Percentiles rank a stretch among this genome's conserved stretches.
phyloP scores from a whole-genome alignment of 768 basidiomycete species.

The Pisolithus microcarpus region DNA sequence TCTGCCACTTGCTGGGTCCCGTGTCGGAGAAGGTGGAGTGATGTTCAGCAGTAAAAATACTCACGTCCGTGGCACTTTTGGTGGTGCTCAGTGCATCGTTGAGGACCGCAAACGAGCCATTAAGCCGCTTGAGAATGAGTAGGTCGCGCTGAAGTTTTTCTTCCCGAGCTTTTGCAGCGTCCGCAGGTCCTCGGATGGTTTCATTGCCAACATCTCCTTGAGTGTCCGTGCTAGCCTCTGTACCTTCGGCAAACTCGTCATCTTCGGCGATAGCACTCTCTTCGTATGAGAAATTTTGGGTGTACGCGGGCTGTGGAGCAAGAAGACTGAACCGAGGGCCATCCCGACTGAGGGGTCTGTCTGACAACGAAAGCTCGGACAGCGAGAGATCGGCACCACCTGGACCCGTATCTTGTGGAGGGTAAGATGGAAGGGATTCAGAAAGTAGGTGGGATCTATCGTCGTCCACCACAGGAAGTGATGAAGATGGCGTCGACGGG shows the following conservation, averaged over 20 bases:
- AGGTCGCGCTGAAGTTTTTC: slow-evolving; percentile 72
- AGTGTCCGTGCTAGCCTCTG: slow-evolving; percentile 3
- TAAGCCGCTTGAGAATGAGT: slow-evolving; percentile 65
- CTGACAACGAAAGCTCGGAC: slow-evolving; percentile 46
- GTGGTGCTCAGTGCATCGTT: slow-evolving; percentile 61
- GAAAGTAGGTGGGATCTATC: slow-evolving; percentile 40
- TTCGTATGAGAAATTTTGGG: slow-evolving; percentile 12
- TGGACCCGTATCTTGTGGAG: slow-evolving; percentile 32
- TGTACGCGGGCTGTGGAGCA: slow-evolving; percentile 19
- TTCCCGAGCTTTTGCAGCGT: slow-evolving; percentile 41
- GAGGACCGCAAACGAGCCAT: slow-evolving; percentile 59
- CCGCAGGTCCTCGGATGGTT: slow-evolving; percentile 18
- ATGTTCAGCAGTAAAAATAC: slow-evolving; percentile 9
- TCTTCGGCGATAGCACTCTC: slow-evolving; percentile 20
- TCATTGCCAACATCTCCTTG: slow-evolving; percentile 13
- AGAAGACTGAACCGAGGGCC: slow-evolving; percentile 28
- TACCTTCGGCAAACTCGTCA: slow-evolving; percentile 16
- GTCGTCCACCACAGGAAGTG: slow-evolving; percentile 15
- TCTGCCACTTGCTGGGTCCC: slow-evolving; percentile 49
- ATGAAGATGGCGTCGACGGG: slow-evolving; percentile 25
- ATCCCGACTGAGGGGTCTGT: slow-evolving; percentile 24
- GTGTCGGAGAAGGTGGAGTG: not conserved
- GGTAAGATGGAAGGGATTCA: slow-evolving; percentile 34
- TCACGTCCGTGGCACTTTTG: slow-evolving; percentile 64
- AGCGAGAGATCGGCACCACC: slow-evolving; percentile 48